Evolutionary conservation across 345 rosid genomes (phyloP).

Genomic region (Citrus inodora): DNA sequence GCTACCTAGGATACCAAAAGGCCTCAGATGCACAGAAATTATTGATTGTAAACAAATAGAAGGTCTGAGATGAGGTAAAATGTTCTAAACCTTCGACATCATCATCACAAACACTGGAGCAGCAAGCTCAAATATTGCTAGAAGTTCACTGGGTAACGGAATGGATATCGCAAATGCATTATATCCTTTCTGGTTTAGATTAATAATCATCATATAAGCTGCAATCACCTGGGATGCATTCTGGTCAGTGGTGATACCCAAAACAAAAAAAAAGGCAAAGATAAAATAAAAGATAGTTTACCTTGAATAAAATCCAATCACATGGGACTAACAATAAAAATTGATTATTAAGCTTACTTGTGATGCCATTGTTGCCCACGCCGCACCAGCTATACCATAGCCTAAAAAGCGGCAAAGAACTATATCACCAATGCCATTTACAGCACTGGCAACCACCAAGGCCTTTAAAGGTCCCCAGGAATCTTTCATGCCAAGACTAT

Average conservation of each 20-base stretch:
- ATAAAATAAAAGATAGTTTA: not conserved
- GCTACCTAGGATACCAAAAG: constrained; percentile 29
- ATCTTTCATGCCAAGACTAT: constrained; percentile 97
- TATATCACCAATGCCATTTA: constrained; percentile 75
- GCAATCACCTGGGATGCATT: constrained; percentile 56
- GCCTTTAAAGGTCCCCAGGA: constrained; percentile 98
- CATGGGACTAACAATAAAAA: not conserved
- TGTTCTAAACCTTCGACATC: constrained; percentile 59
- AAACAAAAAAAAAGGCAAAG: too few species aligned
- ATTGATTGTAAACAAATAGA: not conserved
- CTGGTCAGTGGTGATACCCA: constrained; percentile 6
- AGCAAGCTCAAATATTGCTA: constrained; percentile 58
- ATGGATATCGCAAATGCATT: constrained; percentile 52
- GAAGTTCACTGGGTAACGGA: constrained; percentile 58
- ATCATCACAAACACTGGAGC: constrained; percentile 74
- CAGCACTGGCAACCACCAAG: constrained; percentile 62
- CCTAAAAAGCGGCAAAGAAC: constrained; percentile 73
- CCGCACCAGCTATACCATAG: constrained; percentile 90
- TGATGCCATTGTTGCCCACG: constrained; percentile 95
- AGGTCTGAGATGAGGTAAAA: not conserved
- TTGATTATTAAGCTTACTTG: constrained; percentile 47
- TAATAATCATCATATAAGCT: constrained; percentile 75
- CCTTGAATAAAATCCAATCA: not conserved
- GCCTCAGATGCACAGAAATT: not conserved
- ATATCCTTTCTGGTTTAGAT: constrained; percentile 71